Percentiles rank a stretch among this genome's conserved stretches.
Conservation (phyloP, 1,284 basidiomycete species). For the Ceratorhiza oryzae-sativae region DNA sequence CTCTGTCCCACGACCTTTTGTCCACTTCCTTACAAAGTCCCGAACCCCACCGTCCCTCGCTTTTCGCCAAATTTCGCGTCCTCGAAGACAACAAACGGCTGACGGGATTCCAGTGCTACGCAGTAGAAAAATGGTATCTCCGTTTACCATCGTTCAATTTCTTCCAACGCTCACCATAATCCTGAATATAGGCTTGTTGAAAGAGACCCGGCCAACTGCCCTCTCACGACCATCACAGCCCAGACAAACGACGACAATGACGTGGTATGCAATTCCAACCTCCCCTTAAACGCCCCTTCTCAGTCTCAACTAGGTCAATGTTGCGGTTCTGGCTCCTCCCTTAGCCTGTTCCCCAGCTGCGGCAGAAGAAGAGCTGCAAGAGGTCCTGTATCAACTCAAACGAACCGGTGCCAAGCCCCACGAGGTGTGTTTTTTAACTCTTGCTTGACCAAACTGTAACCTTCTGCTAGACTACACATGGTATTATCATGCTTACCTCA, state of each 20-base stretch:
- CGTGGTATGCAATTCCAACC: conserved; percentile 54
- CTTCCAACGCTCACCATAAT: neutral
- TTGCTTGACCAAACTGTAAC: conserved; percentile 19
- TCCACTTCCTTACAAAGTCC: neutral
- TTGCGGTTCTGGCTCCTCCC: conserved; percentile 62
- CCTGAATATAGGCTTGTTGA: conserved; percentile 67
- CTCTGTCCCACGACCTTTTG: conserved; percentile 27
- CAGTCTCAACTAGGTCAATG: conserved; percentile 58
- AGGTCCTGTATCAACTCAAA: conserved; percentile 64
- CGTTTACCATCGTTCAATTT: neutral
- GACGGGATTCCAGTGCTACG: conserved; percentile 75
- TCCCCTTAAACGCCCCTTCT: neutral
- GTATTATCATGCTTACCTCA: conserved; percentile 78
- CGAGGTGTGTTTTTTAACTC: conserved; percentile 55
- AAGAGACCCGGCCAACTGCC: conserved; percentile 57
- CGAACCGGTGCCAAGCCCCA: conserved; percentile 72
- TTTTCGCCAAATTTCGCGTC: conserved; percentile 25
- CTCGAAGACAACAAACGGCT: conserved; percentile 45
- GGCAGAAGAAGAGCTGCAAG: conserved; percentile 65
- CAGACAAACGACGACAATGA: conserved; percentile 75
- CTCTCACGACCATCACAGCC: conserved; percentile 66
- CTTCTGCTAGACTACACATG: conserved; percentile 62
- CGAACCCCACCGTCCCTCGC: conserved; percentile 6
- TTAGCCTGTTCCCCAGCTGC: conserved; percentile 55
- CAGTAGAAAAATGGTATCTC: conserved; percentile 78